phyloP scores from a whole-genome alignment of 2,329 filamentous ascomycete species.

The Ceratocystis alfenasii region DNA sequence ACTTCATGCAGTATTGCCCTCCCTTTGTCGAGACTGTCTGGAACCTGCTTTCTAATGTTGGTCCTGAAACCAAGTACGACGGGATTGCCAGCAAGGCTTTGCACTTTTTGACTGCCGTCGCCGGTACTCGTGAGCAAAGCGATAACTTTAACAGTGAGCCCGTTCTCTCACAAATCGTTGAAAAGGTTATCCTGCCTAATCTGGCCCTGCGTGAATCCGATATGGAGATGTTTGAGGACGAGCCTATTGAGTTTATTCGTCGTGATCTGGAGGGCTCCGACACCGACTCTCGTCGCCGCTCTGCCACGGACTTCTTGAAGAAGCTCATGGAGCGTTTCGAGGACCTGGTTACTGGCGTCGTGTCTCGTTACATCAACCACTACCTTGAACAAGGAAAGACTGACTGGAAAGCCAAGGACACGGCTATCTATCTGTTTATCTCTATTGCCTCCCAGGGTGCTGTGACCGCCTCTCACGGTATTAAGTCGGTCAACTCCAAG shows the following conservation, averaged over 20 bases:
- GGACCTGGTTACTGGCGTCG: slow-evolving; percentile 69
- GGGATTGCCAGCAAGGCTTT: slow-evolving; percentile 86
- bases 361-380: slow-evolving; percentile 73
- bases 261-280: slow-evolving; percentile 92
- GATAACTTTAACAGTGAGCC: slow-evolving; percentile 72
- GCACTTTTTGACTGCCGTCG: slow-evolving; percentile 86
- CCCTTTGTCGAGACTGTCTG: slow-evolving; percentile 85
- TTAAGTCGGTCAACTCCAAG: slow-evolving; percentile 76
- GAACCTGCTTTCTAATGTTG: slow-evolving; percentile 77
- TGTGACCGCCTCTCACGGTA: slow-evolving; percentile 76
- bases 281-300: slow-evolving; percentile 80
- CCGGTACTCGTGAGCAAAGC: slow-evolving; percentile 64
- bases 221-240: slow-evolving; percentile 91
- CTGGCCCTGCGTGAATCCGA: slow-evolving; percentile 85
- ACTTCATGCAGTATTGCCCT: slow-evolving; percentile 66
- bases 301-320: slow-evolving; percentile 86
- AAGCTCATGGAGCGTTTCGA: slow-evolving; percentile 86
- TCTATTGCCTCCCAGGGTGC: slow-evolving; percentile 87
- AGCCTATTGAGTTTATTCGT: slow-evolving; percentile 96
- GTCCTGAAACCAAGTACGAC: slow-evolving; percentile 84
- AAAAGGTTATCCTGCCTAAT: slow-evolving; percentile 92
- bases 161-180: slow-evolving; percentile 74
- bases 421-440: slow-evolving; percentile 91
- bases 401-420: slow-evolving; percentile 97
- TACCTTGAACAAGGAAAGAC: slow-evolving; percentile 69